A percentile compares a stretch with the other conserved stretches of the same genome.
Conservation (phyloP, 495 filamentous ascomycete species). For the Echria macrotheca region DNA sequence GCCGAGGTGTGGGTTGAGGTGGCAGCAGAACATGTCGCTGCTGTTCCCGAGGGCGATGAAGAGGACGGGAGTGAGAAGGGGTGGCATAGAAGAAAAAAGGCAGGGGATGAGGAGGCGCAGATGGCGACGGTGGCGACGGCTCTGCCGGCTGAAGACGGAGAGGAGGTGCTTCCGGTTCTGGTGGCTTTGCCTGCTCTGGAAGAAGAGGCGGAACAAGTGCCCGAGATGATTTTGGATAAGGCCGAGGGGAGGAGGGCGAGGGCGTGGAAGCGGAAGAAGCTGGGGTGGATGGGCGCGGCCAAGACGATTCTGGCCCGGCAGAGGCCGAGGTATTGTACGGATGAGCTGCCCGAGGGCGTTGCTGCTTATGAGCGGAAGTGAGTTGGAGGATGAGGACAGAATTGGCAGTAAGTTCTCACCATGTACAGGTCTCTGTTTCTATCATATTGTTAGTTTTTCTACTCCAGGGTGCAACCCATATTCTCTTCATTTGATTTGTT, state of each 20-base stretch:
- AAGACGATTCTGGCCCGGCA: constrained; percentile 15
- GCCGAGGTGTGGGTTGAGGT: constrained; percentile 43
- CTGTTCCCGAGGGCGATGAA: not conserved
- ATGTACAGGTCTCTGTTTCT: too few species aligned
- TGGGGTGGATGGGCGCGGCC: constrained; percentile 36
- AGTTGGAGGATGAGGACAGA: constrained; percentile 19
- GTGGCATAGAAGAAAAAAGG: not conserved
- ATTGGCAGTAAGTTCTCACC: constrained; percentile 1
- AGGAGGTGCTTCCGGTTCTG: not conserved
- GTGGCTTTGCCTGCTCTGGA: not conserved
- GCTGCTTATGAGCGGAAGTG: constrained; percentile 12
- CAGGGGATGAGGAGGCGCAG: not conserved
- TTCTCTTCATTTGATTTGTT: too few species aligned
- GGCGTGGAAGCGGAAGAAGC: constrained; percentile 35
- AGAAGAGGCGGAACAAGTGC: constrained; percentile 9
- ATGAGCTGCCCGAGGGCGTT: constrained; percentile 16
- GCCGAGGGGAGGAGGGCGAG: constrained; percentile 21
- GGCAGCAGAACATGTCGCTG: constrained; percentile 15
- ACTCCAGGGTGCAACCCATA: too few species aligned
- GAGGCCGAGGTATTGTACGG: constrained; percentile 15
- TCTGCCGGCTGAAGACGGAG: not conserved
- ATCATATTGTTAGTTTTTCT: too few species aligned
- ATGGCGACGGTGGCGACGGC: not conserved
- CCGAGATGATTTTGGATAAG: constrained; percentile 33
- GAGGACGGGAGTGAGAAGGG: not conserved